Evolutionary conservation across 2,329 filamentous ascomycete species (phyloP).

Genomic region (Xylariales sp.): DNA sequence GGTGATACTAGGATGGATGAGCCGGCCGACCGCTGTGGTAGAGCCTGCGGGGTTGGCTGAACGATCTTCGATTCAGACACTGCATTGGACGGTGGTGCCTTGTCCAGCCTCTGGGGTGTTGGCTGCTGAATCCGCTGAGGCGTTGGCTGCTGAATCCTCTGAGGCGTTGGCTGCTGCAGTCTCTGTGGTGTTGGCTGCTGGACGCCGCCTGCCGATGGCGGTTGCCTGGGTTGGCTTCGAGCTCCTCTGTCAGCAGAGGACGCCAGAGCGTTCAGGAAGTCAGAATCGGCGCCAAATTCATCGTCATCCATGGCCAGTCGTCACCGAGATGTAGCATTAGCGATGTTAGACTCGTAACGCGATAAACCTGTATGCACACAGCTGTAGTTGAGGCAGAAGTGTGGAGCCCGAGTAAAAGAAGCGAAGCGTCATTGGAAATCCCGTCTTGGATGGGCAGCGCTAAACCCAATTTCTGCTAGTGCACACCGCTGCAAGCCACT

Average conservation of each 20-base stretch:
- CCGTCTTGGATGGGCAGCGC: too few species aligned
- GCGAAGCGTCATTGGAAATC: too few species aligned
- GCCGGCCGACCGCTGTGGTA: constrained; percentile 60
- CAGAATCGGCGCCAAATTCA: constrained; percentile 40
- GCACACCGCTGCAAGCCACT: too few species aligned
- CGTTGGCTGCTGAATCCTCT: constrained; percentile 33
- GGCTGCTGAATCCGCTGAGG: constrained; percentile 39
- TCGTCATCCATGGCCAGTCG: constrained; percentile 38
- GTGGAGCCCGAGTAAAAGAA: too few species aligned
- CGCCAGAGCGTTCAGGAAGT: constrained; percentile 31
- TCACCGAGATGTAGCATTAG: too few species aligned
- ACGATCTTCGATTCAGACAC: constrained; percentile 58
- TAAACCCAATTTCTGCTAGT: too few species aligned
- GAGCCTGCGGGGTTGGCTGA: constrained; percentile 84
- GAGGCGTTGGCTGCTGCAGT: constrained; percentile 32
- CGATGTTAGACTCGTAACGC: too few species aligned
- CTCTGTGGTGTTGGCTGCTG: constrained; percentile 38
- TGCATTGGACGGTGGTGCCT: constrained; percentile 35
- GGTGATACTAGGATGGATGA: constrained; percentile 86
- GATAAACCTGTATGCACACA: too few species aligned
- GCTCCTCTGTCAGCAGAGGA: constrained; percentile 17
- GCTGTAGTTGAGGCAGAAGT: too few species aligned
- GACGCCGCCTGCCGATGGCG: constrained; percentile 15
- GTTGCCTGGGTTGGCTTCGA: constrained; percentile 16
- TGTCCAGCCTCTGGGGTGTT: constrained; percentile 37